Conservation (phyloP, 1,139 yeast genomes). For the Kodamaea alishanica region DNA sequence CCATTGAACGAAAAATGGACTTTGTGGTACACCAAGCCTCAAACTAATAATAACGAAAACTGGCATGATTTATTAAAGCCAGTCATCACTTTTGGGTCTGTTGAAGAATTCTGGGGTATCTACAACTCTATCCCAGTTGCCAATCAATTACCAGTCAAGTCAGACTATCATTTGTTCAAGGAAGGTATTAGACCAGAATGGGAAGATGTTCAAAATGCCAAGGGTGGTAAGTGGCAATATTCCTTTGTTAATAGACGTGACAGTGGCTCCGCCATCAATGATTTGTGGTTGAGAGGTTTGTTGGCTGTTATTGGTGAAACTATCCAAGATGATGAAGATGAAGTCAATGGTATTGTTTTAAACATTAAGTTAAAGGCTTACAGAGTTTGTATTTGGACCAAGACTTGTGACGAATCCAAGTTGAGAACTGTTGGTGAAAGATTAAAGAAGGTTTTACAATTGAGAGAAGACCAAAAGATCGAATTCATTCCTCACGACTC, state of each 20-base stretch:
- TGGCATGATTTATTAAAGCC: slow-evolving; percentile 95
- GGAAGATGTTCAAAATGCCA: slow-evolving; percentile 87
- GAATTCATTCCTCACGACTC: slow-evolving; percentile 72
- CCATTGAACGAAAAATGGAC: slow-evolving; percentile 95
- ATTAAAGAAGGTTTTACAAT: slow-evolving; percentile 75
- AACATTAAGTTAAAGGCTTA: slow-evolving; percentile 80
- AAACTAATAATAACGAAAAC: slow-evolving; percentile 71
- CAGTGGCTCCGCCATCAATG: slow-evolving; percentile 64
- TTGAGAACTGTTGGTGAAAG: slow-evolving; percentile 73
- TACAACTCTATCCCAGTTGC: slow-evolving; percentile 93
- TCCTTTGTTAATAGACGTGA: slow-evolving; percentile 70
- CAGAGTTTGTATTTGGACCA: slow-evolving; percentile 93
- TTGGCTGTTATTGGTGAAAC: slow-evolving; percentile 95
- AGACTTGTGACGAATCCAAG: slow-evolving; percentile 64
- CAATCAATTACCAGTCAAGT: slow-evolving; percentile 82
- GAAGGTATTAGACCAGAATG: slow-evolving; percentile 96
- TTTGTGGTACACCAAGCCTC: slow-evolving; percentile 96
- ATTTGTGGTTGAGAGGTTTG: slow-evolving; percentile 88
- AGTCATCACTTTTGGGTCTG: slow-evolving; percentile 85
- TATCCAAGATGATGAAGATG: slow-evolving; percentile 81
- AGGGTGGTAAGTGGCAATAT: slow-evolving; percentile 90
- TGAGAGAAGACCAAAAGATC: slow-evolving; percentile 63
- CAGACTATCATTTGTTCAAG: slow-evolving; percentile 94
- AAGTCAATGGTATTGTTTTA: slow-evolving; percentile 92
- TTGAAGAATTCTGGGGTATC: slow-evolving; percentile 99